Evolutionary conservation across 2,329 filamentous ascomycete genomes (phyloP), one percentile per base, ranked within the genome.

Genomic region (Cercospora sesami): DNA sequence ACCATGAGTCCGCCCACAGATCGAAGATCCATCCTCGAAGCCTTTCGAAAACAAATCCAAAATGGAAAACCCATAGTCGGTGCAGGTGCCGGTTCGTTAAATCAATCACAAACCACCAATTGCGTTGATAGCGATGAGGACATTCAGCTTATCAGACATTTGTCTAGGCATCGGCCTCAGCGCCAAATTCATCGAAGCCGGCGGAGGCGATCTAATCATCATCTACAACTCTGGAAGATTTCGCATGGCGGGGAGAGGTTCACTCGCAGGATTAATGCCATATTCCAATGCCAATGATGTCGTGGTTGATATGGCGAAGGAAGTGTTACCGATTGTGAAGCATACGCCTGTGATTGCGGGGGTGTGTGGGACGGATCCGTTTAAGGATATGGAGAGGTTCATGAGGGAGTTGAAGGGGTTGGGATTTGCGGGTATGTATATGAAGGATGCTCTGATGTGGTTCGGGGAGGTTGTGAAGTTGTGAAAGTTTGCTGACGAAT

Each of bases 261-360:
- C 88, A 0, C 78, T 91, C 10, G 89, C 90, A 0, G 90, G 90
- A 0, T 78, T 91, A 60, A 90, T 91, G 88, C 89, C 89, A 0
- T 91, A 90, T 75, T 87, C 87, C 4, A 89, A 91, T 74, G 89
- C 90, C 4, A 91, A 91, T 73, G 86, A 89, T 69, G 85, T 91
- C 2, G 89, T 91, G 0, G 79, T 91, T 0, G 88, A 90, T 36
- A 91, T 91, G 89, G 87, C 89, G 0, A 83, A 80, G 12, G 90
- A 91, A 78, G 86, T 91, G 2, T 82, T 92, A 1, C 89, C 89
- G 0, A 80, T 91, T 1, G 87, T 91, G 21, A 80, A 85, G 58
- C 80, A 84, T 28, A 89, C 88, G 0, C 89, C 89, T 1, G 89
- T 92, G 4, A 82, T 92, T 0, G 89, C 90, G 1, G 90, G 90